Base-by-base conservation (phyloP, 1,284 basidiomycete species). In the Vanrija pseudolonga region DNA sequence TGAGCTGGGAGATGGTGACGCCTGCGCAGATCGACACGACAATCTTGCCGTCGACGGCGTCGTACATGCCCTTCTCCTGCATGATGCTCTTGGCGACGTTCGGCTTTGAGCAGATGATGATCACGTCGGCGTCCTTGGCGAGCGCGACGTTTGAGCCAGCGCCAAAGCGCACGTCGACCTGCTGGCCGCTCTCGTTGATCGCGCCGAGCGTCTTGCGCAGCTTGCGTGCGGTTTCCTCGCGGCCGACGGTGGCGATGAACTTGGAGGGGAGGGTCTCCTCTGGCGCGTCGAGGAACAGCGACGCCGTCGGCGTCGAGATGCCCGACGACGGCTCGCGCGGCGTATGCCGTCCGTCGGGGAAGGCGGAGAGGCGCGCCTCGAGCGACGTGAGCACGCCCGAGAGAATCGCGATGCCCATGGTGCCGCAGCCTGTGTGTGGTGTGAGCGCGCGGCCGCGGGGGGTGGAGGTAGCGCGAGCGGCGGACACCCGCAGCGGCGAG, bases 11-110 rank as follows among this genome's bases (percentile, higher is more conserved):
- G 63, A 98, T 90, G 17, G 89, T 95, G 6, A 97, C 86, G 61
- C 96, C 96, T 9, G 96, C 95, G 42, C 96, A 86, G 67, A 98
- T 98, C 63, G 94, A 97, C 71, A 98, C 89, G 56, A 99, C 80
- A 1, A 98, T 83, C 77, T 98, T 98, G 47, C 87, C 87, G 36
- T 85, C 83, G 42, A 98, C 79, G 1, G 92, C 95, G 53, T 91
- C 87, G 45, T 80, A 79, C 80, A 98, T 89, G n/a, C 92, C 93
- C 7, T 82, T 69, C 67, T 90, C 86, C 18, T 73, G 75, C 19
- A 98, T 80, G 62, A 98, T 89, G 20, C 78, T 69, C 47, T 85
- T 80, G 0, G 92, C 92, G 58, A 94, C 79, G 66, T 98, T 88
- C 3, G 96, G 96, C 76, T 99, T 99, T 71, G 91, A 95, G 71